Conservation (phyloP, 2,329 filamentous ascomycete genomes). For the Metarhizium rileyi region DNA sequence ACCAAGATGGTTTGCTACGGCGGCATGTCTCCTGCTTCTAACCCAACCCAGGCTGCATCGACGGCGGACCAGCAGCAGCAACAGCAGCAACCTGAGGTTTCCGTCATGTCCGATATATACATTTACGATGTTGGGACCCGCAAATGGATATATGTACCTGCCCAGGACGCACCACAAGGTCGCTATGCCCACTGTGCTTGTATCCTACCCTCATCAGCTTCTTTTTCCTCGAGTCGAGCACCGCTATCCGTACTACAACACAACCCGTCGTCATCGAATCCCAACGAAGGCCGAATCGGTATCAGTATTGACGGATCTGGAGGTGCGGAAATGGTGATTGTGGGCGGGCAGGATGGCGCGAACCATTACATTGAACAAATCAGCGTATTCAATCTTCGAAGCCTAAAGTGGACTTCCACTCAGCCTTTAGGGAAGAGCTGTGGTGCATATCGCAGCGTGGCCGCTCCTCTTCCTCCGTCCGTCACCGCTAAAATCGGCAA, state of each 20-base stretch:
- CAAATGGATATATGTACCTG: slow-evolving; percentile 76
- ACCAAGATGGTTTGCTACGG: slow-evolving; percentile 97
- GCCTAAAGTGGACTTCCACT: slow-evolving; percentile 90
- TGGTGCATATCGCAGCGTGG: slow-evolving; percentile 91
- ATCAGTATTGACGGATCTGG: slow-evolving; percentile 84
- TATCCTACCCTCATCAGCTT: slow-evolving; percentile 77
- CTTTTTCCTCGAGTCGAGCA: slow-evolving; percentile 75
- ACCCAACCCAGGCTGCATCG: slow-evolving; percentile 34
- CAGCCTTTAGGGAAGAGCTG: slow-evolving; percentile 83
- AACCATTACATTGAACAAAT: slow-evolving; percentile 99
- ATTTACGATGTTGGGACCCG: slow-evolving; percentile 80
- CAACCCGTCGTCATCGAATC: slow-evolving; percentile 72
- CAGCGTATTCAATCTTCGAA: slow-evolving; percentile 93
- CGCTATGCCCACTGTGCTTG: slow-evolving; percentile 95
- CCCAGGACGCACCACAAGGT: slow-evolving; percentile 77
- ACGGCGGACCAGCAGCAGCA: slow-evolving; percentile 37
- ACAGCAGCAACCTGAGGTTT: slow-evolving; percentile 66
- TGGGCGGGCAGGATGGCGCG: slow-evolving; percentile 91
- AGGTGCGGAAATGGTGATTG: slow-evolving; percentile 93
- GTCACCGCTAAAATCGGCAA: slow-evolving; percentile 58
- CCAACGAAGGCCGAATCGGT: slow-evolving; percentile 80
- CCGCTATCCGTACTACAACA: slow-evolving; percentile 82
- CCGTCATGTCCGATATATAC: slow-evolving; percentile 97
- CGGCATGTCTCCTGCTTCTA: slow-evolving; percentile 75
- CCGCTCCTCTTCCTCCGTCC: slow-evolving; percentile 66